Evolutionary conservation across 768 basidiomycete species (phyloP).

Genomic region (Collybia nuda): DNA sequence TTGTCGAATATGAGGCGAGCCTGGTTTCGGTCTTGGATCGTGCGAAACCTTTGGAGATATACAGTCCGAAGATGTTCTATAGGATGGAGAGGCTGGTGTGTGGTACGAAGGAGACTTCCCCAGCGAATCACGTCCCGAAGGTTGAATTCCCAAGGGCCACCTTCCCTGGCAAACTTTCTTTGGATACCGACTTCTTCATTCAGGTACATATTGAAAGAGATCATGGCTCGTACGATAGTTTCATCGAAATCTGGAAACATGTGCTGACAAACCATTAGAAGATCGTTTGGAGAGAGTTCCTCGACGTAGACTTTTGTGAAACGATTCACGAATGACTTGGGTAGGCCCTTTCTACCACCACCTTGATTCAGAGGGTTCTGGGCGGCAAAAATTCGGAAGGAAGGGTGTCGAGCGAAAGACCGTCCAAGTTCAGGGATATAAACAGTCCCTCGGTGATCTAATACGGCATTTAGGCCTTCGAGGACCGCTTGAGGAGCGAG

Average conservation of each 20-base stretch:
- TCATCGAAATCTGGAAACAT: conserved; percentile 64
- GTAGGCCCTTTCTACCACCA: conserved; percentile 94
- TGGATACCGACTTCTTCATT: conserved; percentile 64
- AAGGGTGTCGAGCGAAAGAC: conserved; percentile 83
- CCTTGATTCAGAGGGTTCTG: conserved; percentile 97
- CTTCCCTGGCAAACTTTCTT: conserved; percentile 71
- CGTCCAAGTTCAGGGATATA: conserved; percentile 94
- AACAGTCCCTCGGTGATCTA: conserved; percentile 94
- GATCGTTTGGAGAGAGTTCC: conserved; percentile 76
- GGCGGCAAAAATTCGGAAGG: conserved; percentile 97
- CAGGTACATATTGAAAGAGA: conserved; percentile 74
- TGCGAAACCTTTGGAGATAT: conserved; percentile 88
- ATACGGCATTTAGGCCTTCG: conserved; percentile 93
- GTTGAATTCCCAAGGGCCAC: conserved; percentile 98
- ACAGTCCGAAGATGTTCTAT: conserved; percentile 64
- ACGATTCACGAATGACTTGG: conserved; percentile 95
- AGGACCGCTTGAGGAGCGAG: conserved; percentile 94
- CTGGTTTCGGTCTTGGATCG: conserved; percentile 55
- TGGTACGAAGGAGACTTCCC: conserved; percentile 54
- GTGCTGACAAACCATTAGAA: conserved; percentile 73
- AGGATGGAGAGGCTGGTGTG: conserved; percentile 43
- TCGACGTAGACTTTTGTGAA: conserved; percentile 98
- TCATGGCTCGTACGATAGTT: conserved; percentile 67
- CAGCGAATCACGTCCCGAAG: conserved; percentile 92
- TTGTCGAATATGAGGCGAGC: conserved; percentile 56